A percentile compares a stretch with the other conserved stretches of the same genome.
Evolutionary conservation across 139 green algal genomes (phyloP).

Genomic region (Micractinium sp.): DNA sequence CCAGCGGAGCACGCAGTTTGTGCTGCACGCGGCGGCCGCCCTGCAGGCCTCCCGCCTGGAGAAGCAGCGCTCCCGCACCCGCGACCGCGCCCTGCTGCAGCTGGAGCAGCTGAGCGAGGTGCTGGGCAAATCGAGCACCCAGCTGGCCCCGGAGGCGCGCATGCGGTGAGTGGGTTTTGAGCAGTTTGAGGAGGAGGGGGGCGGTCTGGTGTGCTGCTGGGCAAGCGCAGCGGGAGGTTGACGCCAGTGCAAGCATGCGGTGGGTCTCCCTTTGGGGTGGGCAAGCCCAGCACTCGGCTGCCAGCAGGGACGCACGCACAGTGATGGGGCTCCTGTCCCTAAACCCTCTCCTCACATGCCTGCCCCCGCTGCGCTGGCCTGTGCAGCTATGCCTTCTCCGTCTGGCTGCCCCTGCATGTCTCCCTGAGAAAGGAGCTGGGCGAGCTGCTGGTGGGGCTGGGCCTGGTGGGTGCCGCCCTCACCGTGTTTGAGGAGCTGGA

Average conservation of each 20-base stretch:
- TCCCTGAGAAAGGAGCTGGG: slow-evolving; percentile 83
- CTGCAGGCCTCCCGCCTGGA: slow-evolving; percentile 73
- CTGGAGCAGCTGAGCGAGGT: slow-evolving; percentile 72
- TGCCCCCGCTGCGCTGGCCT: background rate
- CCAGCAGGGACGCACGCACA: too few species aligned
- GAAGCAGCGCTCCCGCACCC: slow-evolving; percentile 72
- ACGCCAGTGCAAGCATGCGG: too few species aligned
- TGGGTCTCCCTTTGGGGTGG: too few species aligned
- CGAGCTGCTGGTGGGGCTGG: slow-evolving; percentile 80
- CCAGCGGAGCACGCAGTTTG: slow-evolving; percentile 61
- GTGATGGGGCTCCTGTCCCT: background rate
- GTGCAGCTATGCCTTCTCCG: slow-evolving; percentile 55
- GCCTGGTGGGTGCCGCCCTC: slow-evolving; percentile 82
- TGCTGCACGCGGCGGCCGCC: slow-evolving; percentile 46
- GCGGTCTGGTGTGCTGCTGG: background rate
- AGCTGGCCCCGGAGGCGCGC: slow-evolving; percentile 5
- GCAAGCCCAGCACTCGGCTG: background rate
- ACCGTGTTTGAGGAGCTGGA: slow-evolving; percentile 85
- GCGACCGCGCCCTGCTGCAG: slow-evolving; percentile 76
- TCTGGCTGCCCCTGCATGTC: slow-evolving; percentile 60
- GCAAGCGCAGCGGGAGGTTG: too few species aligned
- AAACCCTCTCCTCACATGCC: background rate
- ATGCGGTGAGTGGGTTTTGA: slow-evolving; percentile 27
- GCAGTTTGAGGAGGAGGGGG: too few species aligned
- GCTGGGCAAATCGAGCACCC: background rate